Evolutionary conservation across 1,284 basidiomycete genomes (phyloP), one percentile per base, ranked within the genome.

Genomic region (Marasmius oreades): DNA sequence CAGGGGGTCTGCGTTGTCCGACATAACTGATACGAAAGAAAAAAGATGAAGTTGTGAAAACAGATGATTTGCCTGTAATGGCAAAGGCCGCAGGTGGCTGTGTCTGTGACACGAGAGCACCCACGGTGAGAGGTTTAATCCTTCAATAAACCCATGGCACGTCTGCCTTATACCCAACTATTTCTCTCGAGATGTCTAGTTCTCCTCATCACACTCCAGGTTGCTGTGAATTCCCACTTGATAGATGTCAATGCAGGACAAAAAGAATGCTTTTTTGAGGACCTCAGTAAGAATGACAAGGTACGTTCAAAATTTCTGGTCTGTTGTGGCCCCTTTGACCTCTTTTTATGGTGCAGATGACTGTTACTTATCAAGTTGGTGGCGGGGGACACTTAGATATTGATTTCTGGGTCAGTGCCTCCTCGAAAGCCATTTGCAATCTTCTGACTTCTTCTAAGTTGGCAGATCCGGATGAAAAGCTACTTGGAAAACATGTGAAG

Each of bases 241-340:
- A 84, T 91, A 63, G 84, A 86, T 65, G 76, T 92, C 14, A 72
- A 80, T 18, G 89, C 95, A 22, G 87, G 88, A 36, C 84, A 84
- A 67, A 95, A 93, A 70, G 94, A 98, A 67, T 99, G 96, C 75
- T 99, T 96, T 81, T 98, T 97, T 69, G 97, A 99, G 76, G 93
- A 96, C 71, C 81, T 99, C 31, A 94, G 98, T 68, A 79, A 86
- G 58, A 90, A 95, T 69, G 96, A 99, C 84, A 91, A 94, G 81
- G 95, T 93, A 52, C 54, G 63, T 47, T 20, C n/a, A n/a, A n/a
- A 31, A 10, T 4, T 51, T 28, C 6, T 45, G 39, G 47, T 31
- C 39, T 39, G 16, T 34, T 45, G 26, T 36, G 12, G 14, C n/a
- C 23, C 18, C 48, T 31, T 48, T 39, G 11, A 26, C 22, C 33